These are phyloP conservation scores for Lasiosphaeria ovina DNA, from an alignment of 495 filamentous ascomycete genomes.

Conservation along the genomic window DNA sequence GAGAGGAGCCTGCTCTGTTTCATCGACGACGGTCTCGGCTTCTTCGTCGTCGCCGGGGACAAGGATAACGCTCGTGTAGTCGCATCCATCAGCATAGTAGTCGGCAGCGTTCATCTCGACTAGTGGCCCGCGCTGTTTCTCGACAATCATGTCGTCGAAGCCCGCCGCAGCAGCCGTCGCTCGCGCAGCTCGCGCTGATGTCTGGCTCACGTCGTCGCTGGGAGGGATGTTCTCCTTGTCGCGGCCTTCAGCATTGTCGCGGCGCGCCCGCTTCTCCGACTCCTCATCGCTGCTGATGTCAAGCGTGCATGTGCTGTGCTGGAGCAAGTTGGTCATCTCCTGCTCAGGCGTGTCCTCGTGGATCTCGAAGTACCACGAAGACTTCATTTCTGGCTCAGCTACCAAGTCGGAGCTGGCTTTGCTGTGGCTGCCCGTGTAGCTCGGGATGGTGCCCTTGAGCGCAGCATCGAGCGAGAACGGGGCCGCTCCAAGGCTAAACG, in stretches of 20 bases:
- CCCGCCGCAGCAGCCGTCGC: conserved; percentile 11
- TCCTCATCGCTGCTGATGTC: conserved; percentile 77
- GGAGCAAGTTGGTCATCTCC: conserved; percentile 83
- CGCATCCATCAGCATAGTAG: conserved; percentile 68
- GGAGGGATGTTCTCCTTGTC: conserved; percentile 95
- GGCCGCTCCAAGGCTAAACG: conserved; percentile 34
- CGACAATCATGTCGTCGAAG: conserved; percentile 43
- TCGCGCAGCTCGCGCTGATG: conserved; percentile 30
- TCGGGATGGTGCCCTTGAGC: conserved; percentile 64
- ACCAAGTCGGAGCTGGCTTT: conserved; percentile 10
- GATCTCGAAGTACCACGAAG: conserved; percentile 89
- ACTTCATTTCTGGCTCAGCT: conserved; percentile 48
- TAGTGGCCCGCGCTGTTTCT: conserved; percentile 63
- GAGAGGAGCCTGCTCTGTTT: conserved; percentile 12
- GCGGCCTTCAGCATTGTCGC: conserved; percentile 56
- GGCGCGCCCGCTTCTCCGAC: conserved; percentile 50
- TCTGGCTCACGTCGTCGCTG: conserved; percentile 55
- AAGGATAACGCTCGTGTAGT: conserved; percentile 58
- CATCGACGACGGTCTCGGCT: conserved; percentile 22
- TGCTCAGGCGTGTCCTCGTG: conserved; percentile 90
- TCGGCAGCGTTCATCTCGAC: conserved; percentile 68
- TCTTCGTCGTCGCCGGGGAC: conserved; percentile 58
- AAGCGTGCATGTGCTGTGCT: conserved; percentile 80
- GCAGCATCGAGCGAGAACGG: conserved; percentile 82
- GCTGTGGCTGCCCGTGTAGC: conserved; percentile 39